Conservation (phyloP, 768 basidiomycete genomes). For the Pulveroboletus ravenelii region DNA sequence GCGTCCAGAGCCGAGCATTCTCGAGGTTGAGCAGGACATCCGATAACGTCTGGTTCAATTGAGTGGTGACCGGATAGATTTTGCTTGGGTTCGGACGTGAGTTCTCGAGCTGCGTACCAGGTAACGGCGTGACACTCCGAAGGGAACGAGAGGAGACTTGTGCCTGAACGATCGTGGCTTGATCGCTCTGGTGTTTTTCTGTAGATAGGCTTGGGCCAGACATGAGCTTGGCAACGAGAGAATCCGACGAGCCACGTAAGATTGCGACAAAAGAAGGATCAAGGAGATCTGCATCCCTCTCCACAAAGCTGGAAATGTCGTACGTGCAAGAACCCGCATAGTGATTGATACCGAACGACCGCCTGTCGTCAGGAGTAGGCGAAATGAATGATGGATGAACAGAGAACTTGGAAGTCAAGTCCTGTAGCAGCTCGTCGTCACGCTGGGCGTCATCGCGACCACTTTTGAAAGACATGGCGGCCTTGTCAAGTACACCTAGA, state of each 20-base stretch:
- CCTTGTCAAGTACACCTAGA: slow-evolving; percentile 50
- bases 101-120: slow-evolving; percentile 30
- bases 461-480: slow-evolving; percentile 43
- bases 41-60: slow-evolving; percentile 51
- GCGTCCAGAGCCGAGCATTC: slow-evolving; percentile 46
- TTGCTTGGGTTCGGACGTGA: slow-evolving; percentile 45
- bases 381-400: slow-evolving; percentile 50
- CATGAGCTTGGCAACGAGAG: slow-evolving; percentile 56
- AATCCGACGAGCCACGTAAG: slow-evolving; percentile 46
- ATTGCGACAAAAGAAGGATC: slow-evolving; percentile 54
- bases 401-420: slow-evolving; percentile 44
- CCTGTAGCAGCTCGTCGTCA: slow-evolving; percentile 48
- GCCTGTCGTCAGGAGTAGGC: slow-evolving; percentile 29
- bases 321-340: slow-evolving; percentile 53
- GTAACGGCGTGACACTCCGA: slow-evolving; percentile 41
- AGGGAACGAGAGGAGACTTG: slow-evolving; percentile 58
- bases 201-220: slow-evolving; percentile 57
- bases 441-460: slow-evolving; percentile 47
- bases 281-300: slow-evolving; percentile 48
- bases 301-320: slow-evolving; percentile 44
- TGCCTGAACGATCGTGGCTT: slow-evolving; percentile 55
- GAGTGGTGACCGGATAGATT: slow-evolving; percentile 56
- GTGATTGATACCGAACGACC: slow-evolving; percentile 57
- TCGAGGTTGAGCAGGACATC: slow-evolving; percentile 45
- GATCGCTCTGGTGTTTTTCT: slow-evolving; percentile 55